These are phyloP conservation scores for Claviceps cyperi DNA, from an alignment of 2,329 filamentous ascomycete species.

Conservation along the genomic window DNA sequence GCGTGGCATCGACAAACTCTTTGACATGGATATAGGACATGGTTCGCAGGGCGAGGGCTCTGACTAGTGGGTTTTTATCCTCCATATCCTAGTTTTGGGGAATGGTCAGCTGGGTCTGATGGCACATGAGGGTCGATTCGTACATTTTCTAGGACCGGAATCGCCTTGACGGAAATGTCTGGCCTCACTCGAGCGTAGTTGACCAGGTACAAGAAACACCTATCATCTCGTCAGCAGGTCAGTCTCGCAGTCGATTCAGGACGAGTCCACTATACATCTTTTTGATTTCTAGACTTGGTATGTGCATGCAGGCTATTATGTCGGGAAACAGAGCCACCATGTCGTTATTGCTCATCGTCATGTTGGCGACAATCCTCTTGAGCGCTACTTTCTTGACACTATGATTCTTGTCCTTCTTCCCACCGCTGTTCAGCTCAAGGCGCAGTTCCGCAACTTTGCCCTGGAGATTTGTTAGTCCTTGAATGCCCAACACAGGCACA, in stretches of 20 bases:
- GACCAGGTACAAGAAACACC: conserved; percentile 95
- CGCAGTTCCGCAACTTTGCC: conserved; percentile 97
- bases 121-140: conserved; percentile 10
- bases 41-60: conserved; percentile 81
- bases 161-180: conserved; percentile 82
- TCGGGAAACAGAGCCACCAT: conserved; percentile 97
- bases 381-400: conserved; percentile 90
- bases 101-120: not conserved
- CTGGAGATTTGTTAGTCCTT: conserved; percentile 51
- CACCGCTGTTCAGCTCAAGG: conserved; percentile 80
- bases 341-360: conserved; percentile 99
- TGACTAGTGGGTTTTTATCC: conserved; percentile 80
- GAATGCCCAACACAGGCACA: conserved; percentile 28
- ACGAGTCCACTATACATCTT: conserved; percentile 58
- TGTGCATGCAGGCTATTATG: conserved; percentile 88
- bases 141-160: conserved; percentile 74
- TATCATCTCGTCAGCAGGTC: conserved; percentile 21
- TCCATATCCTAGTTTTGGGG: conserved; percentile 60
- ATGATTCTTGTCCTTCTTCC: conserved; percentile 97
- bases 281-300: conserved; percentile 93
- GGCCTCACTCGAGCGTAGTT: conserved; percentile 94
- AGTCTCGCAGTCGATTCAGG: not conserved
- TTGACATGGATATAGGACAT: conserved; percentile 96
- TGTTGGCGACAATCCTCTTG: conserved; percentile 99
- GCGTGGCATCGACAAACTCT: conserved; percentile 85